Evolutionary conservation across 371 early-diverging fungal species (phyloP), one percentile per base, ranked within the genome.

Genomic region (Actinomortierella wolfii): DNA sequence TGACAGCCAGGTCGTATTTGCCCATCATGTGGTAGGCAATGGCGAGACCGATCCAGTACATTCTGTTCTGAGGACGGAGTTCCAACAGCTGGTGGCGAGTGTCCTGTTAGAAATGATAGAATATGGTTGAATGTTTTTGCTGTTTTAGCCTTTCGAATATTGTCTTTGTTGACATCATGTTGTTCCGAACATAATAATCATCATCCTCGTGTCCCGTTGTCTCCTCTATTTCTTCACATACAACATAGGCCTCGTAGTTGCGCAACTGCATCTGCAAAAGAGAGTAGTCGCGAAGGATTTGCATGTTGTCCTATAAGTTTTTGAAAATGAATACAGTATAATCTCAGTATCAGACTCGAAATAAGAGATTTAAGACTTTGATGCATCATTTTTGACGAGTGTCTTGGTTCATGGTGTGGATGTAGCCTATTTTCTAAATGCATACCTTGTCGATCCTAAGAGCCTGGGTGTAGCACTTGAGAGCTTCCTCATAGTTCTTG

Each of bases 401-500:
- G 7, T 20, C 18, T 46, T 46, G 20, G 20, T 13, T 49, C 26
- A 49, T 24, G 1, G 14, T 14, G 49, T 24, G 8, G 13, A 25
- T 49, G 15, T 9, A 41, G 41, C 7, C 7, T 9, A 41, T 41
- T 15, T 15, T 9, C 41, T 26, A 4, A 26, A 40, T 3, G 20
- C 24, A 51, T 67, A 85, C 89, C 84, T 92, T 92, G 79, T 98
- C 96, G 56, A 84, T 88, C 64, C 88, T 92, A 46, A 96, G 81
- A 15, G 99, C 95, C 48, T 94, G 85, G 11, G 85, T 79, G 77
- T 97, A 98, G 74, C 97, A 95, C 76, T 92, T 94, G 46, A 92
- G 79, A 2, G 97, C 96, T 78, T 97, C 96, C 51, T 86, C 93
- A 70, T 94, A 97, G 76, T 97, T 95, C 76, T 90, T 92, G 76